Percentiles rank a stretch among this genome's conserved stretches.
Evolutionary conservation across 306 rosid genomes (phyloP).

Genomic region (Lathyrus aphaca): DNA sequence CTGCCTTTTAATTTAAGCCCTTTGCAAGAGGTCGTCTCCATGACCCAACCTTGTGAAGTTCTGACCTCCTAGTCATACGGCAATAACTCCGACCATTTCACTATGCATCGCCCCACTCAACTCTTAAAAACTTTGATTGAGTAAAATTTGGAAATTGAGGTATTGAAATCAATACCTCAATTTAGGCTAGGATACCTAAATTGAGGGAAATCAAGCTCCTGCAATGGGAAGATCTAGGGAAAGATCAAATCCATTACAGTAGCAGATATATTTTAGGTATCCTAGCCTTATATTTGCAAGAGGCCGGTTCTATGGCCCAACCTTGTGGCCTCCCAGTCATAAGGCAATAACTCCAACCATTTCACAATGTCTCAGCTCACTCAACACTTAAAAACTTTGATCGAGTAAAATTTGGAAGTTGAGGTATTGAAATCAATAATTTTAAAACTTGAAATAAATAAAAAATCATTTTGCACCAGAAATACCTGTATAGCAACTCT

Average conservation of each 20-base stretch:
- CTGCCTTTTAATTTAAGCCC: no score
- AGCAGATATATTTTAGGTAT: neutral
- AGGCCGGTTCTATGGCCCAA: neutral
- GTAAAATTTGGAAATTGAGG: conserved; percentile 18
- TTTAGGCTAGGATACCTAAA: no score
- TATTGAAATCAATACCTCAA: conserved; percentile 8
- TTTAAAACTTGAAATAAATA: neutral
- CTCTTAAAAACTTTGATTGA: neutral
- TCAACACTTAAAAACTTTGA: neutral
- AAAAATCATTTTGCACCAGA: conserved; percentile 19
- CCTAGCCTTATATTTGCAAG: conserved; percentile 4
- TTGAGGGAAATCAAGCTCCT: no score
- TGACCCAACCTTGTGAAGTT: neutral
- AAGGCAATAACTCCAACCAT: neutral
- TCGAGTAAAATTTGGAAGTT: conserved; percentile 13
- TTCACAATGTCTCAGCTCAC: neutral
- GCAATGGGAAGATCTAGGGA: no score
- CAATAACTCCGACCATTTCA: neutral
- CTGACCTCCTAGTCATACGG: neutral
- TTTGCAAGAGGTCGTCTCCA: neutral
- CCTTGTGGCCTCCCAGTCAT: neutral
- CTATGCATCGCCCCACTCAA: neutral
- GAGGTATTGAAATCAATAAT: conserved; percentile 16
- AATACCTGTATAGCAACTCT: neutral
- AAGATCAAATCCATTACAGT: no score